Percentiles rank a stretch among this genome's conserved stretches.
These are phyloP conservation scores for Bruguiera parviflora DNA, from an alignment of 345 rosid species.

Conservation along the genomic window DNA sequence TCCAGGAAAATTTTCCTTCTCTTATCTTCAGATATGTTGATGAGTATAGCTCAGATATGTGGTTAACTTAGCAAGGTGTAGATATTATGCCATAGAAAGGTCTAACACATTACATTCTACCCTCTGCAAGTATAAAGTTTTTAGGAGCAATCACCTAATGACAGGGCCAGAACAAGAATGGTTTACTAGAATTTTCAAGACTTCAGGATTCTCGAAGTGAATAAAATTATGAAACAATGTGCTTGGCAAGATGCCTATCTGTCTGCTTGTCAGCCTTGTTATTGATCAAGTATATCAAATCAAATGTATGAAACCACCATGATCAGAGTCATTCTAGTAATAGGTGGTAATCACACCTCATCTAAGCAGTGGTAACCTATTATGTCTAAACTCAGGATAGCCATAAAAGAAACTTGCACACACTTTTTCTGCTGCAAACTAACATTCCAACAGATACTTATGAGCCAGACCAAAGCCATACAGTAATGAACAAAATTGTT, in stretches of 20 bases:
- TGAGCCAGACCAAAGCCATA: no score
- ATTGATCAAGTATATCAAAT: no score
- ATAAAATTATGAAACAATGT: constrained; percentile 32
- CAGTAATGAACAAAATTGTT: constrained; percentile 75
- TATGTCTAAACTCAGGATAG: no score
- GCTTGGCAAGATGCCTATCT: constrained; percentile 91
- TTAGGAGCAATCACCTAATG: background rate
- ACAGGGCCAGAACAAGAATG: background rate
- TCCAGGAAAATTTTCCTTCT: constrained; percentile 85
- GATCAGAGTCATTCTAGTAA: constrained; percentile 2
- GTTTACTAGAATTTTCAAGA: constrained; percentile 22
- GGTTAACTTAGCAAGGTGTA: constrained; percentile 72
- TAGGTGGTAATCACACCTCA: no score
- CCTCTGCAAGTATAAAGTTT: constrained; percentile 44
- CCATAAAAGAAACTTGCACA: no score
- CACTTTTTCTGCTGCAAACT: no score
- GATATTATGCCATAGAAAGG: constrained; percentile 42
- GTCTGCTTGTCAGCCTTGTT: constrained; percentile 25
- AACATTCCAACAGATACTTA: no score
- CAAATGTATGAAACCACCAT: constrained; percentile 10
- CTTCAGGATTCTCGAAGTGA: constrained; percentile 89
- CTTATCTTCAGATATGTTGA: constrained; percentile 73
- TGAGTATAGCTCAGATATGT: constrained; percentile 85
- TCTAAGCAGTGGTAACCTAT: no score
- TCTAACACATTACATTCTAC: constrained; percentile 10